Evolutionary conservation across 495 filamentous ascomycete genomes (phyloP), one percentile per base, ranked within the genome.

Genomic region (Lasiosphaeria ovina): DNA sequence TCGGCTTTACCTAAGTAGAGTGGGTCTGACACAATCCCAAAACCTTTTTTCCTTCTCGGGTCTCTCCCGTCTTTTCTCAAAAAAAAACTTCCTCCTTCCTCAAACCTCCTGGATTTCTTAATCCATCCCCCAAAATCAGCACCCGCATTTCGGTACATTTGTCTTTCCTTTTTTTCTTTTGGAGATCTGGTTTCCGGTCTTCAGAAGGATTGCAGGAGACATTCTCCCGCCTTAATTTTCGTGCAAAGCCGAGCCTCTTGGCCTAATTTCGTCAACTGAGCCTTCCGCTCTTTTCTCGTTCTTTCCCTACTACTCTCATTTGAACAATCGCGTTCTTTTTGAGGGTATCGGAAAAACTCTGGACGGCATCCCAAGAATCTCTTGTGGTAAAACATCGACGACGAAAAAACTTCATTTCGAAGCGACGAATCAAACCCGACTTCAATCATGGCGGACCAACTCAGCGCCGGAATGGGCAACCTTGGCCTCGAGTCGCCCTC

Each of bases 381-480:
- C 44, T 33, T 57, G 38, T 7, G 34, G 53, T 56, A 14, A 51
- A 56, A 62, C n/a, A 42, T 61, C 54, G 48, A 49, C 59, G 56
- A 54, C 40, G 33, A 57, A 51, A 62, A 16, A 47, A 50, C 42
- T 40, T 14, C n/a, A 16, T 55, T 38, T 40, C 34, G 24, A 24
- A 24, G 10, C 50, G 36, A 33, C 57, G 14, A 35, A 50, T 52
- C 40, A 31, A 32, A 11, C 35, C 35, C 55, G 12, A 66, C 38
- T 35, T 57, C 64, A 71, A 79, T 72, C 66, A 98, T 98, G 94
- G 93, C 94, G 76, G 92, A 97, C 76, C 87, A 95, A 79, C 86
- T 98, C 66, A 91, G 92, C 75, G 90, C 96, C 87, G 86, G 84
- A 75, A 93, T 97, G 89, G 86, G 84, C 74, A 87, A 88, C 73